Percentiles rank a stretch among this genome's conserved stretches.
phyloP scores from a whole-genome alignment of 164 flowering plant genomes.

The Magnolia kwangsiensis region DNA sequence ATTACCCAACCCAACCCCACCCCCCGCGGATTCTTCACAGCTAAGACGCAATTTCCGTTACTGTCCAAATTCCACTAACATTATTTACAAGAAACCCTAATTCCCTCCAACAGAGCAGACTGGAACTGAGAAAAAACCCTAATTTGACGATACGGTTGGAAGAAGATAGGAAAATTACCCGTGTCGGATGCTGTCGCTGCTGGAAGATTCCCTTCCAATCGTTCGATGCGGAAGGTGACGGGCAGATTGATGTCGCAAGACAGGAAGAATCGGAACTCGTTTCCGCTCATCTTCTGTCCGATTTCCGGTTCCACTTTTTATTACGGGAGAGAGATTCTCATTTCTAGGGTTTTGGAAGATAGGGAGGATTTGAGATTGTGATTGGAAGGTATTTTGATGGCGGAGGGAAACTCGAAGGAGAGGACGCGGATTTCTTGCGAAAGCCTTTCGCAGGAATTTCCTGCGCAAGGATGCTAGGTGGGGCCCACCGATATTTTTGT shows the following conservation, averaged over 20 bases:
- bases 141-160: not conserved
- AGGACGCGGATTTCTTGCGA: too few species aligned
- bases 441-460: too few species aligned
- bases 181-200: not conserved
- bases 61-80: not conserved
- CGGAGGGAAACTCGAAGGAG: not conserved
- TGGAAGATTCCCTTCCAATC: slow-evolving; percentile 17
- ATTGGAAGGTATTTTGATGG: not conserved
- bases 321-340: not conserved
- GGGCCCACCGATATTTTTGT: too few species aligned
- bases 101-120: not conserved
- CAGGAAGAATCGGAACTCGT: slow-evolving; percentile 22
- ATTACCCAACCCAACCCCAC: not conserved
- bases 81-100: not conserved
- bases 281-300: slow-evolving; percentile 7
- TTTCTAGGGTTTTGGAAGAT: not conserved
- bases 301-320: not conserved
- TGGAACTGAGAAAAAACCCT: not conserved
- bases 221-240: slow-evolving; percentile 18
- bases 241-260: slow-evolving; percentile 23
- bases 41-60: not conserved
- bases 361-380: not conserved
- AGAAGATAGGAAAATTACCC: not conserved
- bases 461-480: too few species aligned
- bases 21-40: not conserved